Evolutionary conservation across 495 filamentous ascomycete genomes (phyloP).

Genomic region (Monascus purpureus): DNA sequence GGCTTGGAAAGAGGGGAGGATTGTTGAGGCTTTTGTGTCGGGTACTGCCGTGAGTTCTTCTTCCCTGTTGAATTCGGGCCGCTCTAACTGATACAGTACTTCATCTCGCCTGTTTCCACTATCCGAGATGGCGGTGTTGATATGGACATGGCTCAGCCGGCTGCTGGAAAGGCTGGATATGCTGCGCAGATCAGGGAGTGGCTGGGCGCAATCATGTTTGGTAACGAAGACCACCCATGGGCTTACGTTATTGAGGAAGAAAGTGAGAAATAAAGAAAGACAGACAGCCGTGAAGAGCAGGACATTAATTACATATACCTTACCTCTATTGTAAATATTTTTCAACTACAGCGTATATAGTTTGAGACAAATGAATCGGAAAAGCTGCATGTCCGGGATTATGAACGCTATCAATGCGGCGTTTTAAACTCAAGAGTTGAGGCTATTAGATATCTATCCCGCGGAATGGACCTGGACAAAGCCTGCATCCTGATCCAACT

Average conservation of each 20-base stretch:
- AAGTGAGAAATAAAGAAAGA: constrained; percentile 16
- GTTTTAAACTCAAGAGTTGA: too few species aligned
- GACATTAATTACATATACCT: too few species aligned
- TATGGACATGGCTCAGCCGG: constrained; percentile 47
- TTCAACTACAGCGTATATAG: too few species aligned
- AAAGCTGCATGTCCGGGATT: too few species aligned
- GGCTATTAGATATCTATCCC: too few species aligned
- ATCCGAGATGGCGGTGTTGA: constrained; percentile 63
- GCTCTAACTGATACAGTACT: constrained; percentile 44
- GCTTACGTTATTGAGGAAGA: constrained; percentile 56
- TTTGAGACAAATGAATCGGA: too few species aligned
- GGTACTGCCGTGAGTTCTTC: constrained; percentile 61
- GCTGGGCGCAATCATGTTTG: constrained; percentile 78
- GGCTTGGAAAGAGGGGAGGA: constrained; percentile 57
- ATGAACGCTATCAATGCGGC: too few species aligned
- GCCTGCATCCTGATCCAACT: too few species aligned
- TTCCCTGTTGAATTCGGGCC: too few species aligned
- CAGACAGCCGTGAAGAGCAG: too few species aligned
- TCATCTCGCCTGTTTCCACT: constrained; percentile 58
- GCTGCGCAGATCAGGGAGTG: constrained; percentile 59
- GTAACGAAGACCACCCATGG: constrained; percentile 69
- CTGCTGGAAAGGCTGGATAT: constrained; percentile 48
- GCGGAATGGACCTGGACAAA: too few species aligned
- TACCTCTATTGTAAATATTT: too few species aligned
- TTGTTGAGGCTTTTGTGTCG: constrained; percentile 74